phyloP scores from a whole-genome alignment of 441 rosid genomes.

The Adansonia rubrostipa region DNA sequence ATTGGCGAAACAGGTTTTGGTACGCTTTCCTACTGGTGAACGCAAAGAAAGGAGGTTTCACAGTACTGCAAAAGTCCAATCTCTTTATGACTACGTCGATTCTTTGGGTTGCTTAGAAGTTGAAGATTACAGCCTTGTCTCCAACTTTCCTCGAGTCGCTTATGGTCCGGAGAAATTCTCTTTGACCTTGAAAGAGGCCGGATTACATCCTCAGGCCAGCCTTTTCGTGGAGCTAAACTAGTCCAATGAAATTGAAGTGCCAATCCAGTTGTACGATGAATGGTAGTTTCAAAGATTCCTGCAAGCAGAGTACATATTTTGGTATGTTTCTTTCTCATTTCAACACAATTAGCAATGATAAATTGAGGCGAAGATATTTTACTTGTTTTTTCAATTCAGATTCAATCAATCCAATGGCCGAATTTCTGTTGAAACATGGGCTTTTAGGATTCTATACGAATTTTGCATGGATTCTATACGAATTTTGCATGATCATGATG shows the following conservation, averaged over 20 bases:
- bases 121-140: constrained; percentile 75
- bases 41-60: constrained; percentile 90
- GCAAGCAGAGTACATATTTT: constrained; percentile 28
- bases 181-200: constrained; percentile 73
- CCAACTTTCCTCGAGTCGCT: constrained; percentile 80
- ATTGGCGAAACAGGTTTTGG: constrained; percentile 61
- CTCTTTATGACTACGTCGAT: constrained; percentile 80
- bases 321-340: constrained; percentile 24
- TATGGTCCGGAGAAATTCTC: constrained; percentile 67
- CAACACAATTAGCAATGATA: constrained; percentile 28
- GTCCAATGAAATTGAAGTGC: constrained; percentile 20
- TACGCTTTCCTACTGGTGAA: constrained; percentile 86
- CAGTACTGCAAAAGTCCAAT: constrained; percentile 55
- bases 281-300: constrained; percentile 17
- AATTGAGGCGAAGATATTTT: constrained; percentile 22
- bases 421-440: background rate
- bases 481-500: background rate
- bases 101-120: constrained; percentile 75
- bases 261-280: constrained; percentile 10
- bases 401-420: constrained; percentile 7
- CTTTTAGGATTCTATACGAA: too few species aligned
- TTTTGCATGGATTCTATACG: background rate
- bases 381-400: constrained; percentile 25
- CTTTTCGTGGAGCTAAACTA: constrained; percentile 89
- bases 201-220: constrained; percentile 96